These are phyloP conservation scores for Phoma sp. DNA, from an alignment of 2,329 filamentous ascomycete species.

Conservation along the genomic window DNA sequence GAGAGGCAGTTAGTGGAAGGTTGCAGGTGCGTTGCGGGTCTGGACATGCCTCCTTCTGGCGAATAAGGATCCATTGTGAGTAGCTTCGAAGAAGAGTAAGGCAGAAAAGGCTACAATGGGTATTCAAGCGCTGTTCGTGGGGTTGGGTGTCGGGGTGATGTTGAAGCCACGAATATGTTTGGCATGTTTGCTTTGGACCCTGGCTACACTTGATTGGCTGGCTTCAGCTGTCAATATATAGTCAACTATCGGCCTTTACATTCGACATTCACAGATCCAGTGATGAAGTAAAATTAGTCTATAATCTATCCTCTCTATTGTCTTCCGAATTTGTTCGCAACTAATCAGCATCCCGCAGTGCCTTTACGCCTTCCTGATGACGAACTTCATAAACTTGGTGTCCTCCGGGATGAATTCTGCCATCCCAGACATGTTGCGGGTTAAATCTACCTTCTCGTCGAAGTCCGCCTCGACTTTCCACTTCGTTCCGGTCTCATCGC, in stretches of 20 bases:
- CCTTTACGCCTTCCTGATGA: slow-evolving; percentile 23
- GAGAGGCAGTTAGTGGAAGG: slow-evolving; percentile 26
- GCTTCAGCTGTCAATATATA: not conserved
- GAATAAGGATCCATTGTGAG: slow-evolving; percentile 65
- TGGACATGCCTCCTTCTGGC: slow-evolving; percentile 64
- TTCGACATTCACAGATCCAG: not conserved
- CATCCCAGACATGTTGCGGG: slow-evolving; percentile 23
- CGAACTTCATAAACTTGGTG: slow-evolving; percentile 36
- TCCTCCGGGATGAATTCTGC: slow-evolving; percentile 31
- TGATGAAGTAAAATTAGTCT: not conserved
- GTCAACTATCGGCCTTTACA: not conserved
- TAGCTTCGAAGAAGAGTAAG: not conserved
- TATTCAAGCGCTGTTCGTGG: slow-evolving; percentile 1
- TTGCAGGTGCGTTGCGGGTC: not conserved
- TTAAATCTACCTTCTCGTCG: slow-evolving; percentile 31
- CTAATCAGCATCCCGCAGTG: no score
- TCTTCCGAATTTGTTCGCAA: not conserved
- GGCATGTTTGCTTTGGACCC: slow-evolving; percentile 37
- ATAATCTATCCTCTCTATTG: not conserved
- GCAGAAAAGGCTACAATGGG: slow-evolving; percentile 5
- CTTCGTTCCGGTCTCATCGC: slow-evolving; percentile 46
- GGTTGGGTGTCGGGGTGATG: slow-evolving; percentile 22
- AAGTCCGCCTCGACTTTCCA: slow-evolving; percentile 45
- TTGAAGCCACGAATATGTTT: slow-evolving; percentile 46
- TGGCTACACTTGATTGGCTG: slow-evolving; percentile 32